These are phyloP conservation scores for Pyrenophora teres DNA, from an alignment of 2,329 filamentous ascomycete genomes.

Conservation along the genomic window DNA sequence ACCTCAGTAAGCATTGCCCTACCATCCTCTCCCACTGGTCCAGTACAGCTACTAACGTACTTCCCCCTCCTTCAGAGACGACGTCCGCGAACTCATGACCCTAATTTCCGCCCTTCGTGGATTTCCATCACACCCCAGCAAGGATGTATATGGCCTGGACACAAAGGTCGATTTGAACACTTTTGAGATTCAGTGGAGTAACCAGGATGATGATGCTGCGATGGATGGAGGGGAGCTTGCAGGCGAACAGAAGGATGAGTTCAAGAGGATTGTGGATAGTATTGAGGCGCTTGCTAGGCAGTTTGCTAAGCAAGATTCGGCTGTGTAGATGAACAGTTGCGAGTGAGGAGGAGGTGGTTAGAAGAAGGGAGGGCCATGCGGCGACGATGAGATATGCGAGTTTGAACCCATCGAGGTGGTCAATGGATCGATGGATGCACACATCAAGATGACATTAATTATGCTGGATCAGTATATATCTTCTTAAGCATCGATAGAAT, in stretches of 20 bases:
- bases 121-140: conserved; percentile 46
- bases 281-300: conserved; percentile 49
- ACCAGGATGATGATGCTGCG: conserved; percentile 46
- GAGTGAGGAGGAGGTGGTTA: too few species aligned
- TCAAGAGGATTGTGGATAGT: conserved; percentile 50
- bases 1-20: conserved; percentile 24
- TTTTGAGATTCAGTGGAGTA: conserved; percentile 51
- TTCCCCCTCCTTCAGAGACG: conserved; percentile 35
- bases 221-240: conserved; percentile 42
- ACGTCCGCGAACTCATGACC: conserved; percentile 48
- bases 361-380: too few species aligned
- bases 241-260: conserved; percentile 50
- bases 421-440: too few species aligned
- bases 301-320: conserved; percentile 49
- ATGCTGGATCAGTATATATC: too few species aligned
- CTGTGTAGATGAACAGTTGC: conserved; percentile 26
- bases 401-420: too few species aligned
- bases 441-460: too few species aligned
- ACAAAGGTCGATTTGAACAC: conserved; percentile 50
- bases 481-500: too few species aligned
- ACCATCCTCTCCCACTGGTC: not conserved
- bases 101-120: conserved; percentile 48
- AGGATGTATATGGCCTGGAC: conserved; percentile 49
- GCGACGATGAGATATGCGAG: too few species aligned
- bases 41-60: not conserved